Percentiles rank a stretch among this genome's conserved stretches.
These are phyloP conservation scores for Biscogniauxia sp. DNA, from an alignment of 2,329 filamentous ascomycete species.

Conservation along the genomic window DNA sequence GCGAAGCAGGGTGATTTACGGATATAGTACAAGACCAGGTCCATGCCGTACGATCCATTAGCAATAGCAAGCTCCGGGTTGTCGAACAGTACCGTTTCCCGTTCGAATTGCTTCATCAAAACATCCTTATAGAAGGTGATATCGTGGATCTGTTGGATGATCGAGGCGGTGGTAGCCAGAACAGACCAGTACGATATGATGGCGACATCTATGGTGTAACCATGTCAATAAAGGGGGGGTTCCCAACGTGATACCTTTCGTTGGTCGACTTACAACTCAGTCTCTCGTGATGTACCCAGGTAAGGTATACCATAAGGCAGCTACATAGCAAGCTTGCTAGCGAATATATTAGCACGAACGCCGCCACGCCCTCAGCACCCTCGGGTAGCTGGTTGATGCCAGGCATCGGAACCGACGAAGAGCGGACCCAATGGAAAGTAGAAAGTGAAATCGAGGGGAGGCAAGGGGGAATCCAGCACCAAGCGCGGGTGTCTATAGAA, in stretches of 20 bases:
- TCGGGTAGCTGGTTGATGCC: slow-evolving; percentile 15
- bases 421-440: neutral
- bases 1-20: slow-evolving; percentile 11
- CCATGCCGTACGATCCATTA: slow-evolving; percentile 25
- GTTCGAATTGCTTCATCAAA: slow-evolving; percentile 18
- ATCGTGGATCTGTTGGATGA: slow-evolving; percentile 24
- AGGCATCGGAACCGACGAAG: slow-evolving; percentile 3
- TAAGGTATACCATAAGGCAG: slow-evolving; percentile 20
- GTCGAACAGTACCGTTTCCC: slow-evolving; percentile 12
- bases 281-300: slow-evolving; percentile 24
- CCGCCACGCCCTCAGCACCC: slow-evolving; percentile 13
- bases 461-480: neutral
- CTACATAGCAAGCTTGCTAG: slow-evolving; percentile 12
- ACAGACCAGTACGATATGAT: slow-evolving; percentile 22
- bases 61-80: slow-evolving; percentile 27
- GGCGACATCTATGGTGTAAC: slow-evolving; percentile 20
- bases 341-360: slow-evolving; percentile 13
- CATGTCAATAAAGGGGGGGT: neutral
- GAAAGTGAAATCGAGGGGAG: neutral
- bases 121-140: slow-evolving; percentile 19
- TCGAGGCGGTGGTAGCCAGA: slow-evolving; percentile 23
- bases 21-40: slow-evolving; percentile 27
- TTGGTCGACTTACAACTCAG: slow-evolving; percentile 20
- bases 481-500: neutral
- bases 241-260: neutral